These are phyloP conservation scores for Tardiomyces blankii DNA, from an alignment of 1,139 yeast genomes.

Conservation along the genomic window DNA sequence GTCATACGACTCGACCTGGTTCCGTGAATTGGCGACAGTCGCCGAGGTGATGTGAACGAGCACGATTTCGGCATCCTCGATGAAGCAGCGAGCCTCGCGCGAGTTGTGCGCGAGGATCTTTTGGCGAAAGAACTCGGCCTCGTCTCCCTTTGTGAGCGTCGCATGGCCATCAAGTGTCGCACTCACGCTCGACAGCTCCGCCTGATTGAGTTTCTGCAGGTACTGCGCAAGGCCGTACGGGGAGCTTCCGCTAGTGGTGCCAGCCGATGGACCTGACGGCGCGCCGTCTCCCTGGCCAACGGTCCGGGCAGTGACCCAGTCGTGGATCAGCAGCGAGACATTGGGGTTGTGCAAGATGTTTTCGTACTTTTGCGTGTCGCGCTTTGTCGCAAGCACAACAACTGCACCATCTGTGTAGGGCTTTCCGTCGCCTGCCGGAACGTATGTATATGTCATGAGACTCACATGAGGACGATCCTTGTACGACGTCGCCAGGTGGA, in stretches of 20 bases:
- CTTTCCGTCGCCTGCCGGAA: slow-evolving; percentile 27
- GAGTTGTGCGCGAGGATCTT: slow-evolving; percentile 45
- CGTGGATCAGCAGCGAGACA: slow-evolving; percentile 75
- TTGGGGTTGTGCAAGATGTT: slow-evolving; percentile 58
- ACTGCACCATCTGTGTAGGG: slow-evolving; percentile 32
- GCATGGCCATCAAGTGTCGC: slow-evolving; percentile 73
- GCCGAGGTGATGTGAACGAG: slow-evolving; percentile 54
- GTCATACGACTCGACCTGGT: slow-evolving; percentile 35
- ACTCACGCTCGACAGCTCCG: slow-evolving; percentile 64
- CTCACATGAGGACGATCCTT: slow-evolving; percentile 70
- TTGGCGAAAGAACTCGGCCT: slow-evolving; percentile 42
- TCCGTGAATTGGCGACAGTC: slow-evolving; percentile 71
- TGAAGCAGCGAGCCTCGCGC: slow-evolving; percentile 54
- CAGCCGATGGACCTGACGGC: slow-evolving; percentile 12
- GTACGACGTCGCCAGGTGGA: slow-evolving; percentile 72
- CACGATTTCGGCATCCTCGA: slow-evolving; percentile 52
- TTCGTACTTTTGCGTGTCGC: slow-evolving; percentile 55
- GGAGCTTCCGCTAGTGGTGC: slow-evolving; percentile 28
- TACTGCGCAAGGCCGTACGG: slow-evolving; percentile 39
- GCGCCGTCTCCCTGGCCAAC: slow-evolving; percentile 9
- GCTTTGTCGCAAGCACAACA: slow-evolving; percentile 60
- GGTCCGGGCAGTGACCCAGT: slow-evolving; percentile 61
- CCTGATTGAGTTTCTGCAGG: slow-evolving; percentile 61
- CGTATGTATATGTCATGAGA: slow-evolving; percentile 76
- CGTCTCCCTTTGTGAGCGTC: slow-evolving; percentile 35